These are phyloP conservation scores for Glaciozyma antarctica DNA, from an alignment of 768 basidiomycete genomes.

Conservation along the genomic window DNA sequence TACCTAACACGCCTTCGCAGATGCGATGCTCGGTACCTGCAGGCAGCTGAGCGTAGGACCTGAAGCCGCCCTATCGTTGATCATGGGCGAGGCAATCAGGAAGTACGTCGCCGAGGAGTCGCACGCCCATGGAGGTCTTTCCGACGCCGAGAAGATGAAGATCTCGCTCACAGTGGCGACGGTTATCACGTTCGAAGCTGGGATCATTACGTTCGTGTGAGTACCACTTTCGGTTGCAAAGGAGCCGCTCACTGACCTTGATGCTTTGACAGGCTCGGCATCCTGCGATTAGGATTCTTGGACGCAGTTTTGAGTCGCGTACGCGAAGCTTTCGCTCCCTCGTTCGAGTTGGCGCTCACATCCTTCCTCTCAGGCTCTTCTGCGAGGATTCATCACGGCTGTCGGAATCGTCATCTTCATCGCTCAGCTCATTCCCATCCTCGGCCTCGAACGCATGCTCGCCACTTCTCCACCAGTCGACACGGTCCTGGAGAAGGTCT, in stretches of 20 bases:
- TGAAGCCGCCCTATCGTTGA: slow-evolving; percentile 33
- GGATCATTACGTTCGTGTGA: slow-evolving; percentile 26
- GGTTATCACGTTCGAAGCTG: slow-evolving; percentile 20
- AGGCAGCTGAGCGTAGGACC: slow-evolving; percentile 34
- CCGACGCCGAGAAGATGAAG: slow-evolving; percentile 1
- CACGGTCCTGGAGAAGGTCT: slow-evolving; percentile 63
- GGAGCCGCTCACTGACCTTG: background rate
- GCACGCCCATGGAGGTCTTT: slow-evolving; percentile 22
- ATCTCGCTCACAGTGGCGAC: background rate
- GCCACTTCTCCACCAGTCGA: slow-evolving; percentile 39
- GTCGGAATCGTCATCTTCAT: slow-evolving; percentile 34
- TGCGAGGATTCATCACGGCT: slow-evolving; percentile 36
- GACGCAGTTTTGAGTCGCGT: slow-evolving; percentile 33
- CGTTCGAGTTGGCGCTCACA: too few species aligned
- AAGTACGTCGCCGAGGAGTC: slow-evolving; percentile 21
- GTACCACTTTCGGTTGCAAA: background rate
- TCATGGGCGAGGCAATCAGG: slow-evolving; percentile 27
- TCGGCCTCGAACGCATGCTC: slow-evolving; percentile 25
- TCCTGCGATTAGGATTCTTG: slow-evolving; percentile 36
- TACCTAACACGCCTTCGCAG: too few species aligned
- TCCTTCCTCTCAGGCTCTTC: slow-evolving; percentile 28
- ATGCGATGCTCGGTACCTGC: slow-evolving; percentile 33
- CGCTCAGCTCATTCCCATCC: slow-evolving; percentile 26
- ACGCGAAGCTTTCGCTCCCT: background rate
- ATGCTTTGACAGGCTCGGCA: slow-evolving; percentile 25